Base-by-base conservation (phyloP, 139 green algal species). In the Chlorella sp. region DNA sequence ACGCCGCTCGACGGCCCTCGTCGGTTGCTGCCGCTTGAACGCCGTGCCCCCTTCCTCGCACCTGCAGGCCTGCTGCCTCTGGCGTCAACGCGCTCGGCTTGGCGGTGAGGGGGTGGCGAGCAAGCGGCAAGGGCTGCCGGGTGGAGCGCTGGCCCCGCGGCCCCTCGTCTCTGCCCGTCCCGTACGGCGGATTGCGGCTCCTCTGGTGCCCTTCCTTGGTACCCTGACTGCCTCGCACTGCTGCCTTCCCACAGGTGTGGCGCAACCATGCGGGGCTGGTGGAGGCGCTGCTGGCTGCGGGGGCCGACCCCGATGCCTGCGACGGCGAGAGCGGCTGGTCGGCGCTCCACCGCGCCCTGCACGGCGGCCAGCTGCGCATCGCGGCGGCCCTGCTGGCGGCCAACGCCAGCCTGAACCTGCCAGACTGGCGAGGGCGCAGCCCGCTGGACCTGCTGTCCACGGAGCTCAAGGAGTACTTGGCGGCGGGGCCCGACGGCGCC, bases 261-360 rank as follows among this genome's bases (percentile, higher is more conserved):
- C 80, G 88, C 12, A 96, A 96, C 81, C 78, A 93, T 32, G 11
- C 87, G 25, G 63, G 60, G 23, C 88, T 91, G 36, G 38, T 96
- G 20, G 34, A 91, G 47, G 74, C 47, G 3, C 79, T 98, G 36
- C 80, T 97, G 41, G 85, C 78, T 0, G 90, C 83, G 12, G 92
- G 93, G 3, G 90, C 91, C 4, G 63, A 89, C 36, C 28, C 78
- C 0, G 75, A 95, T 21, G 12, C 87, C 3, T 55, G 81, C 9
- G 95, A 98, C 69, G 80, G 75, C 7, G 95, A 98, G 65, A 94
- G 88, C 68, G 95, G 95, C 55, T 98, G 95, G 94, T 95, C 92
- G 2, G 25, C 89, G 12, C 87, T 99, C 47, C 97, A 99, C 89
- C 89, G 91, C 25, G 94, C 96, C 1, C 90, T 98, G 34, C 96